phyloP scores from a whole-genome alignment of 805 yeast species.

The Dipodascus albidus region DNA sequence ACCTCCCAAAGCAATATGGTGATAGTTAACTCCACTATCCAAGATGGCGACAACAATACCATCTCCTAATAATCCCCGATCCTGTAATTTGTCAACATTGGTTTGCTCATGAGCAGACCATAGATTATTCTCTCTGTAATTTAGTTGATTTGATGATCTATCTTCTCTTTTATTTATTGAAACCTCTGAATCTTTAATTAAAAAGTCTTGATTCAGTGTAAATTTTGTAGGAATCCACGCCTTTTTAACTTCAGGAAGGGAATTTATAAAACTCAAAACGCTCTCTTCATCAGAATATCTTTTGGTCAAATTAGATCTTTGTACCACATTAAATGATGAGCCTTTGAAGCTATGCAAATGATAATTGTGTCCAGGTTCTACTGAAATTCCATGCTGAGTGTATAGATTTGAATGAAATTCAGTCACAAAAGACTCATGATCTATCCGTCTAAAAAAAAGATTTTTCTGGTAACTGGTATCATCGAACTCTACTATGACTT shows the following conservation, averaged over 20 bases:
- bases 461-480: not conserved
- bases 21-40: conserved; percentile 9
- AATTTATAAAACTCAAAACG: not conserved
- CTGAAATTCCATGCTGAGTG: not conserved
- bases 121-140: not conserved
- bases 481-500: not conserved
- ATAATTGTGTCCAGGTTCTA: not conserved
- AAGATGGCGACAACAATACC: conserved; percentile 10
- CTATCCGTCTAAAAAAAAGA: not conserved
- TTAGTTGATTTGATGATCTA: no score
- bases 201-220: not conserved
- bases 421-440: not conserved
- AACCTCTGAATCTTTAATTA: not conserved
- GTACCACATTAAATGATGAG: not conserved
- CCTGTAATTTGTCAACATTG: conserved; percentile 14
- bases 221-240: not conserved
- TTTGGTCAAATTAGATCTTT: not conserved
- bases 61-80: conserved; percentile 10
- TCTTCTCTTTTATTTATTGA: not conserved
- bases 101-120: conserved; percentile 16
- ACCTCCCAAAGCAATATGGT: conserved; percentile 13
- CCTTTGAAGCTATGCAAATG: not conserved
- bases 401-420: not conserved
- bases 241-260: not conserved
- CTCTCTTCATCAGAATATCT: not conserved